A percentile compares a stretch with the other conserved stretches of the same genome.
Conservation (phyloP, 257 asterid species). For the Solanum sejunctum region DNA sequence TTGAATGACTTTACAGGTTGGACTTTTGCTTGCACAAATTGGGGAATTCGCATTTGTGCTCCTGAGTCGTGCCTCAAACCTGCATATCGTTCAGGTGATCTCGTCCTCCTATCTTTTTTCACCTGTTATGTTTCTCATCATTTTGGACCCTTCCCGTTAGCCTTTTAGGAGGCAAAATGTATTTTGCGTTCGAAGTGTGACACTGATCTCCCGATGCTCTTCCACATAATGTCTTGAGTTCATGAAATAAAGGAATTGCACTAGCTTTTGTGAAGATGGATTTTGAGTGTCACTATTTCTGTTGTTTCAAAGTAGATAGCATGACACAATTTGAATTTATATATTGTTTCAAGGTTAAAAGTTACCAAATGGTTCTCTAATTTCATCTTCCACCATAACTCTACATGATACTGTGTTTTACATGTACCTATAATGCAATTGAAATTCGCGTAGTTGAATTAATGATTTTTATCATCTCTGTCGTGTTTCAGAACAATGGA, state of each 20-base stretch:
- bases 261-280: neutral
- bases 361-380: neutral
- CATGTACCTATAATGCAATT: neutral
- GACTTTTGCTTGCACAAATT: constrained; percentile 80
- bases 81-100: constrained; percentile 71
- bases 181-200: neutral
- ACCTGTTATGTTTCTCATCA: neutral
- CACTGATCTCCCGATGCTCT: neutral
- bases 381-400: neutral
- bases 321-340: neutral
- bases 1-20: constrained; percentile 40
- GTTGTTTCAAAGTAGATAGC: neutral
- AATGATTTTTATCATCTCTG: neutral
- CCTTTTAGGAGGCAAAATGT: neutral
- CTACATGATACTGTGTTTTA: neutral
- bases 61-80: constrained; percentile 84
- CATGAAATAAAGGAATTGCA: neutral
- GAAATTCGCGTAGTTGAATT: neutral
- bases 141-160: neutral
- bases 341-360: neutral
- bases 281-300: neutral
- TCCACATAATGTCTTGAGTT: neutral
- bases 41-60: constrained; percentile 98
- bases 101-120: constrained; percentile 1
- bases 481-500: neutral